Conservation (phyloP, 495 filamentous ascomycete genomes). For the Pseudevernia furfuracea region DNA sequence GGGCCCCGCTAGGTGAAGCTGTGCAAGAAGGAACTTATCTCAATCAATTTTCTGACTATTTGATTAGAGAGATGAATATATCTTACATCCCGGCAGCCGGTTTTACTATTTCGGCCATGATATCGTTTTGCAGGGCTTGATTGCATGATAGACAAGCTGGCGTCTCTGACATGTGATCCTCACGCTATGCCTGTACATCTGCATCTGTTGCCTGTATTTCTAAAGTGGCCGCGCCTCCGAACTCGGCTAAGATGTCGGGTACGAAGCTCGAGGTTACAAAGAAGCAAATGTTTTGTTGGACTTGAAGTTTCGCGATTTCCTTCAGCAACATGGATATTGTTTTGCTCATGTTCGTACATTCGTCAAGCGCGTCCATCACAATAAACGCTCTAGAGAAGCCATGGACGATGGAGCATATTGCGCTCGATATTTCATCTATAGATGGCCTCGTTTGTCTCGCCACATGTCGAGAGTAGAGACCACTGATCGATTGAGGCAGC, state of each 20-base stretch:
- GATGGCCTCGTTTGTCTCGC: conserved; percentile 20
- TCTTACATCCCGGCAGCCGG: no score
- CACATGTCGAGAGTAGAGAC: conserved; percentile 25
- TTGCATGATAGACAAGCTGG: background rate
- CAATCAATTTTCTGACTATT: no score
- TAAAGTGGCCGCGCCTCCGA: background rate
- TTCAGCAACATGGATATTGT: background rate
- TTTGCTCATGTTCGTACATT: conserved; percentile 22
- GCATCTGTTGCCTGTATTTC: conserved; percentile 13
- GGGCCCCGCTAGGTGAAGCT: no score
- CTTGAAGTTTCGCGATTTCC: conserved; percentile 1
- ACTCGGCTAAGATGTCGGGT: background rate
- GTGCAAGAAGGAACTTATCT: no score
- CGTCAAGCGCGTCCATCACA: conserved; percentile 42
- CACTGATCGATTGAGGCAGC: conserved; percentile 26
- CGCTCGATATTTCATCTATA: no score
- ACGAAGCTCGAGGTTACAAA: conserved; percentile 10
- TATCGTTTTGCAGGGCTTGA: background rate
- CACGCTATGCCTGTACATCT: conserved; percentile 9
- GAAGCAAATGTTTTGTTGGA: background rate
- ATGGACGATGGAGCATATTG: background rate
- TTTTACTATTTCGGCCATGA: conserved; percentile 3
- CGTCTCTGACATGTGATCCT: background rate
- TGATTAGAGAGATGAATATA: no score
- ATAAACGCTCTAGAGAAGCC: conserved; percentile 28